A percentile compares a stretch with the other conserved stretches of the same genome.
Conservation (phyloP, 2,329 filamentous ascomycete genomes). For the Trematosphaeria pertusa region DNA sequence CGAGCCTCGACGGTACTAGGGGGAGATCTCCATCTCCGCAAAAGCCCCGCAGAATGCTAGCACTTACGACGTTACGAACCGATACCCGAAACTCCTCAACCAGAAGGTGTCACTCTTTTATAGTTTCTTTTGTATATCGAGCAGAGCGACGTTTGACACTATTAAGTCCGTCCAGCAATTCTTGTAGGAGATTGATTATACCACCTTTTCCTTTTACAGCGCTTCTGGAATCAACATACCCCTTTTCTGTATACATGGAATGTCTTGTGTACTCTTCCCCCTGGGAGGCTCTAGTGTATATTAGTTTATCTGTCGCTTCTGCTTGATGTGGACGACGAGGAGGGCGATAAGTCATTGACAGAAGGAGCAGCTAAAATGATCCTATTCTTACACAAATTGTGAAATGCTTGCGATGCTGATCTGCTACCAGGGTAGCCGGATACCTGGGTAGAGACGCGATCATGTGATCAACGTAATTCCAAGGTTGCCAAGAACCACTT, state of each 20-base stretch:
- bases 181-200: conserved; percentile 3
- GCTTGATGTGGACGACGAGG: too few relatives aligned
- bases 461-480: conserved; percentile 7
- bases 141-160: background rate
- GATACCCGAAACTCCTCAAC: too few relatives aligned
- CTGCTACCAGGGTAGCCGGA: too few relatives aligned
- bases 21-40: background rate
- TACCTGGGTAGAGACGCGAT: too few relatives aligned
- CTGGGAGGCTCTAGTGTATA: too few relatives aligned
- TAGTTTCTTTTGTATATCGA: conserved; percentile 6
- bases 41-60: conserved; percentile 2
- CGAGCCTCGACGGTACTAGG: conserved; percentile 39
- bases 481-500: conserved; percentile 11
- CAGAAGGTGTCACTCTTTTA: too few relatives aligned
- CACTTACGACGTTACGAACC: conserved; percentile 17
- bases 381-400: too few relatives aligned
- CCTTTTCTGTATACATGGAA: conserved; percentile 12
- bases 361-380: too few relatives aligned
- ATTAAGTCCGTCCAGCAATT: background rate
- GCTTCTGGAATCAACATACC: conserved; percentile 12
- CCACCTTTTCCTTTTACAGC: conserved; percentile 2
- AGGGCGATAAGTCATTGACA: too few relatives aligned
- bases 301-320: too few relatives aligned
- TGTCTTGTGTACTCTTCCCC: too few relatives aligned
- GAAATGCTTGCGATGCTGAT: too few relatives aligned